Evolutionary conservation across 805 yeast species (phyloP), one percentile per base, ranked within the genome.

Genomic region (Barnettozyma wickerhamii): DNA sequence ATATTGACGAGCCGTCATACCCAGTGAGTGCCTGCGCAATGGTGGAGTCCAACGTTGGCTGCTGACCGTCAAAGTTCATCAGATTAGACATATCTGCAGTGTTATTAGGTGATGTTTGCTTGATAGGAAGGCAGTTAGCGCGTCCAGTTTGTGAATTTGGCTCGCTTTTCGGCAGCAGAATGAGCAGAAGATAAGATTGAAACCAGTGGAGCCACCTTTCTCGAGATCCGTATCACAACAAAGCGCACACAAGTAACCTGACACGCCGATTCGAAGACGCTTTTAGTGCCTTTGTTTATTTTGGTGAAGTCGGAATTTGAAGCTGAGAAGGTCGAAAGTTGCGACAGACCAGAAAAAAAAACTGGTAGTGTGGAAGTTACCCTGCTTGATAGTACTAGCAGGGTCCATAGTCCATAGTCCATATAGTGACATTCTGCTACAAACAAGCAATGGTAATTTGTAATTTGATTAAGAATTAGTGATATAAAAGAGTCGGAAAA

Each of bases 11-110:
- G 4, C 35, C 38, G 9, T 43, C 51, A 33, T 40, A 46, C 12
- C 21, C 37, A 21, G 46, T 37, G 30, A 49, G 14, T 6, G 50
- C 52, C 30, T 49, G 51, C 6, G 46, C 52, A 19, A 49, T 30
- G 2, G 49, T 41, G 14, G 43, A 35, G 15, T 47, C 51, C 12
- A 48, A 29, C 2, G 31, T 30, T 7, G 42, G 35, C 24, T 46
- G 49, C 23, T 32, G 43, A 18, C 42, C 38, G 14, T 45, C 48
- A 19, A 46, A 47, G 30, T 46, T 46, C 10, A 48, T 41, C 19
- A 46, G 10, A 21, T 33, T 30, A 27, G 46, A 38, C 46, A 42
- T 42, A 15, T 26, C 17, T 15, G 17, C 27, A 7, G n/a, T 38
- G 13, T 26, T 12, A 26, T 15, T 26, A n/a, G 9, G 10, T 20